A percentile compares a stretch with the other conserved stretches of the same genome.
phyloP scores from a whole-genome alignment of 2,329 filamentous ascomycete genomes.

The Lasiodiplodia sp. region DNA sequence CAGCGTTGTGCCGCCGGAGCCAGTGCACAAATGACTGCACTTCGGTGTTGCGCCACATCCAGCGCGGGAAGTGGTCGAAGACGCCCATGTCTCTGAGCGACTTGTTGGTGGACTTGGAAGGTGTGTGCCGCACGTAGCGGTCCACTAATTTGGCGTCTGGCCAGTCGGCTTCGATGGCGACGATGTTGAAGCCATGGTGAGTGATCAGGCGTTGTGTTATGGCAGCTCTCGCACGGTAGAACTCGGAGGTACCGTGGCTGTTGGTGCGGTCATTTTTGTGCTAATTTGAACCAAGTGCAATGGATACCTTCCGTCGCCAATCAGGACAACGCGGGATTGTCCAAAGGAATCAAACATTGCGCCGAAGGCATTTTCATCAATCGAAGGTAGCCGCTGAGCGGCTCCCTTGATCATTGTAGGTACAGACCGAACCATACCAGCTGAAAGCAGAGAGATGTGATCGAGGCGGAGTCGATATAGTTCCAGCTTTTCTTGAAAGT shows the following conservation, averaged over 20 bases:
- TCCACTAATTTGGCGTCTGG: constrained; percentile 61
- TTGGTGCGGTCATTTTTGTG: background rate
- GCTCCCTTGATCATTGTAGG: constrained; percentile 32
- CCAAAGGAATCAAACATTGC: background rate
- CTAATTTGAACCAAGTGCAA: constrained; percentile 21
- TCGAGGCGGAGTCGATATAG: background rate
- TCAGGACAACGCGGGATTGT: background rate
- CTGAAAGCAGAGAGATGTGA: no score
- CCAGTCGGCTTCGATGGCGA: constrained; percentile 63
- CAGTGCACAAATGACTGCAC: constrained; percentile 61
- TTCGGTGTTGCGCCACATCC: constrained; percentile 65
- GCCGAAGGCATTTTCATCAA: constrained; percentile 43
- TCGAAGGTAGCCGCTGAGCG: constrained; percentile 35
- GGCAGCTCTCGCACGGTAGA: constrained; percentile 60
- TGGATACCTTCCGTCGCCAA: background rate
- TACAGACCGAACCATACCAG: constrained; percentile 19
- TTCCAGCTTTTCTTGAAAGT: background rate
- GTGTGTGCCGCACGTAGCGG: constrained; percentile 57
- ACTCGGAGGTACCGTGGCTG: constrained; percentile 63
- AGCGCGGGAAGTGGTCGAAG: constrained; percentile 61
- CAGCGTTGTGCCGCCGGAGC: constrained; percentile 52
- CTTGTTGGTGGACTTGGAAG: constrained; percentile 35
- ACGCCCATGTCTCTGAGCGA: constrained; percentile 42
- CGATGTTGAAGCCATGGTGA: constrained; percentile 59
- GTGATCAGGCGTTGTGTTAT: constrained; percentile 60